phyloP scores from a whole-genome alignment of 2,329 filamentous ascomycete species.

The Aureobasidium sp. region DNA sequence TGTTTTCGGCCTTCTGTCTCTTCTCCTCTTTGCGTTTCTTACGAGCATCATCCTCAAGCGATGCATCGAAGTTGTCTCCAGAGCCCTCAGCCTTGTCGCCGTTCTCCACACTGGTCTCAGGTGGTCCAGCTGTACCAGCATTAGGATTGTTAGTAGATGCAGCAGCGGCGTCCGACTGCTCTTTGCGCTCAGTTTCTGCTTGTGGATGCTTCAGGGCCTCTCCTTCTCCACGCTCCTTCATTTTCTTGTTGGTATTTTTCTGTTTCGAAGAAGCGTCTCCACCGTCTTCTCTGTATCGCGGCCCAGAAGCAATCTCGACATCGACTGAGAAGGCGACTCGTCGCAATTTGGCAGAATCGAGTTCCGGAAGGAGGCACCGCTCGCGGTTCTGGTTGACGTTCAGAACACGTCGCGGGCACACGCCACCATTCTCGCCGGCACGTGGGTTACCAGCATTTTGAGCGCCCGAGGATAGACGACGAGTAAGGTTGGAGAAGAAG shows the following conservation, averaged over 20 bases:
- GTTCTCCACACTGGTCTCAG: slow-evolving; percentile 24
- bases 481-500: slow-evolving; percentile 72
- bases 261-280: slow-evolving; percentile 31
- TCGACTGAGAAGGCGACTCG: slow-evolving; percentile 94
- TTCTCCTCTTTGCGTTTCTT: slow-evolving; percentile 90
- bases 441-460: slow-evolving; percentile 39
- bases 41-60: slow-evolving; percentile 62
- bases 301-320: slow-evolving; percentile 87
- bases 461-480: slow-evolving; percentile 62
- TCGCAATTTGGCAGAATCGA: slow-evolving; percentile 71
- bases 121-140: slow-evolving; percentile 31
- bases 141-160: slow-evolving; percentile 28
- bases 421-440: slow-evolving; percentile 51
- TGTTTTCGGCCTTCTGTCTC: slow-evolving; percentile 74
- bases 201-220: slow-evolving; percentile 62
- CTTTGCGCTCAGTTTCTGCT: slow-evolving; percentile 45
- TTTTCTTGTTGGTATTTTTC: slow-evolving; percentile 50
- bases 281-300: slow-evolving; percentile 58
- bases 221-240: slow-evolving; percentile 63
- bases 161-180: slow-evolving; percentile 36
- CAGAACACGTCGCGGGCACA: slow-evolving; percentile 72
- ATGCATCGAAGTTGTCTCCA: slow-evolving; percentile 21
- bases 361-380: slow-evolving; percentile 67
- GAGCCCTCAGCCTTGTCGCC: not conserved
- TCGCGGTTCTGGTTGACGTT: slow-evolving; percentile 77